Conservation (phyloP, 208 protist species). For the Lotmaria passim region DNA sequence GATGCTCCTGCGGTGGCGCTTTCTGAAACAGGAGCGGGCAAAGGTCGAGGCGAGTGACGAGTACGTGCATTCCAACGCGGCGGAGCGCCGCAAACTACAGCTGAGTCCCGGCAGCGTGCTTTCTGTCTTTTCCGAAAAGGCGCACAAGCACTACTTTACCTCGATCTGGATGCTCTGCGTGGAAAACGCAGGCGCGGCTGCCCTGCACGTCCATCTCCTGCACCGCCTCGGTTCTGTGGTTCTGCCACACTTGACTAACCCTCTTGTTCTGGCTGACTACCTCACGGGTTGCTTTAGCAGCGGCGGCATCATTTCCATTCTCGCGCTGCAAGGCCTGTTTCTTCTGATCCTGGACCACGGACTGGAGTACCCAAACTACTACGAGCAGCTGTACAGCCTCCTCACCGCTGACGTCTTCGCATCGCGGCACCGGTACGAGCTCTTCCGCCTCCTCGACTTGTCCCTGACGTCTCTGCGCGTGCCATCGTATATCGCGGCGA, state of each 20-base stretch:
- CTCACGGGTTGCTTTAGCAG: constrained; percentile 83
- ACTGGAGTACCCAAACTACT: constrained; percentile 91
- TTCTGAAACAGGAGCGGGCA: constrained; percentile 64
- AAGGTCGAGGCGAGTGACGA: constrained; percentile 61
- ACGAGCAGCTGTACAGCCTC: constrained; percentile 90
- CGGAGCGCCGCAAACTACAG: constrained; percentile 71
- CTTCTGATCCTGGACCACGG: constrained; percentile 91
- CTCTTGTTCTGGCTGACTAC: constrained; percentile 87
- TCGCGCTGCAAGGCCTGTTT: constrained; percentile 88
- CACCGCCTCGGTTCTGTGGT: constrained; percentile 74
- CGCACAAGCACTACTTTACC: constrained; percentile 87
- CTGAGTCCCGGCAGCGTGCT: constrained; percentile 60
- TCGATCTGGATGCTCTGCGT: constrained; percentile 81
- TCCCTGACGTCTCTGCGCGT: constrained; percentile 85
- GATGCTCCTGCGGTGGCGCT: constrained; percentile 64
- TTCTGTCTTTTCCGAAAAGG: constrained; percentile 78
- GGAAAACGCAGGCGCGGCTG: constrained; percentile 48
- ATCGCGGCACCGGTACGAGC: constrained; percentile 85
- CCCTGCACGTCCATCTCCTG: constrained; percentile 83
- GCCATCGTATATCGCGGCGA: constrained; percentile 83
- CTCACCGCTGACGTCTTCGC: constrained; percentile 82
- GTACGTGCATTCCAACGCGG: constrained; percentile 70
- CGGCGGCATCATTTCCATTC: constrained; percentile 85
- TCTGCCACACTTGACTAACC: constrained; percentile 82
- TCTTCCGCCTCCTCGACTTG: constrained; percentile 87